phyloP scores from a whole-genome alignment of 2,329 filamentous ascomycete genomes.

The Colletotrichum sp. region DNA sequence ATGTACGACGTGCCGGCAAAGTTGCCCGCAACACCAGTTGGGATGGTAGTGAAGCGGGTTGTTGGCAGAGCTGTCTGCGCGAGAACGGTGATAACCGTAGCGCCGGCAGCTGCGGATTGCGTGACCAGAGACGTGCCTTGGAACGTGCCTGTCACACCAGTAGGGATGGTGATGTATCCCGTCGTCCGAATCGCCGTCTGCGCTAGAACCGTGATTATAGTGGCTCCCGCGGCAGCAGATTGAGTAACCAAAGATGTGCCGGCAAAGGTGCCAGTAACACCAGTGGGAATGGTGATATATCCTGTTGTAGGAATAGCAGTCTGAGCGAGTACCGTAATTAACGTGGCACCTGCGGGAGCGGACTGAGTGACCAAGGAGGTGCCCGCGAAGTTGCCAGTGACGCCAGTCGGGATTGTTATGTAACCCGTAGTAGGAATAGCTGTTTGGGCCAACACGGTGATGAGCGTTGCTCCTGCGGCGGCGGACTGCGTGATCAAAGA shows the following conservation, averaged over 20 bases:
- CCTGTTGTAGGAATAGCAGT: neutral
- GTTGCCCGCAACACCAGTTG: neutral
- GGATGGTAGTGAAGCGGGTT: neutral
- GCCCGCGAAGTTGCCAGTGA: neutral
- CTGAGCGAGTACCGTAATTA: neutral
- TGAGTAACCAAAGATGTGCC: neutral
- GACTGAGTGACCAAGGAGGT: neutral
- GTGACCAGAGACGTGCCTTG: neutral
- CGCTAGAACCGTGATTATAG: neutral
- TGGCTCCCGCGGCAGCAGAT: neutral
- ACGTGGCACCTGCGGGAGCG: neutral
- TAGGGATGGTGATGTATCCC: neutral
- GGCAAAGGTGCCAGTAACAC: neutral
- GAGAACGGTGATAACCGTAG: neutral
- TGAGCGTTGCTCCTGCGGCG: neutral
- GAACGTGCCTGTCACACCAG: neutral
- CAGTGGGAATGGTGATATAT: neutral
- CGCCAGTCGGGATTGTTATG: neutral
- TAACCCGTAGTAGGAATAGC: neutral
- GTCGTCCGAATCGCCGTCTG: neutral
- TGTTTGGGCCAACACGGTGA: neutral
- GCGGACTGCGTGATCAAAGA: neutral
- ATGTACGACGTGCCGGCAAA: too few relatives aligned
- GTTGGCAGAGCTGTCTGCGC: neutral
- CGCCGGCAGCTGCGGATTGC: neutral